Base-by-base conservation (phyloP, 129 eudicot genomes). In the Ambrosia artemisiifolia region DNA sequence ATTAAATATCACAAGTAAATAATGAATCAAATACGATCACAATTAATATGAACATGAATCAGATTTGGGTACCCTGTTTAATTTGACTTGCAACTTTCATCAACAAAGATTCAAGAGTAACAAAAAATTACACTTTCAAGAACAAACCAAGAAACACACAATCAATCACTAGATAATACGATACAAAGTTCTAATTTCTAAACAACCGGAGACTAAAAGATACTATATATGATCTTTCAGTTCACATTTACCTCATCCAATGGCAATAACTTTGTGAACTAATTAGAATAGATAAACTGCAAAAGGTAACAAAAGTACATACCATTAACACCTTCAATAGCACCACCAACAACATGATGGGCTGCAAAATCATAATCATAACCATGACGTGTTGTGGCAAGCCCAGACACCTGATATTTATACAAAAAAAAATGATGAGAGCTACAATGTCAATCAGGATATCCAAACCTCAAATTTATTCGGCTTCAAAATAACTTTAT, bases 271-370 rank as follows among this genome's bases (percentile, higher is more conserved):
- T 16, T 75, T 70, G 60, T 48, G 70, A 24, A 56, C 7, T 69
- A 55, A 68, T 20, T 35, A 36, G 55, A 67, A 50, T 28, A 40
- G 11, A 61, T 16, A 78, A 50, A 43, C 17, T 17, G 47, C 14
- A 30, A 47, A 17, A 9, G 30, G 13, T 24, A 13, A 8, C 51
- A 16, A 64, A 28, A 40, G 16, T 71, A 53, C 71, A 54, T 87
- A 94, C 98, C 98, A 59, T 86, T 94, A 40, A 94, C 80, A 60
- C 98, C 98, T 79, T 88, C 99, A 96, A 95, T 95, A 47, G 97
- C 85, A 84, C 97, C 99, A 57, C 89, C 79, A 54, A 95, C 83
- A 75, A 91, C 91, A 81, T 88, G 97, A 68, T 91, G 99, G 62
- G 99, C 96, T 56, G 97, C 99, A 81, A 86, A 78, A 85, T 95